Conservation (phyloP, 73 alveolate species). For the Tetrahymena thermophila region DNA sequence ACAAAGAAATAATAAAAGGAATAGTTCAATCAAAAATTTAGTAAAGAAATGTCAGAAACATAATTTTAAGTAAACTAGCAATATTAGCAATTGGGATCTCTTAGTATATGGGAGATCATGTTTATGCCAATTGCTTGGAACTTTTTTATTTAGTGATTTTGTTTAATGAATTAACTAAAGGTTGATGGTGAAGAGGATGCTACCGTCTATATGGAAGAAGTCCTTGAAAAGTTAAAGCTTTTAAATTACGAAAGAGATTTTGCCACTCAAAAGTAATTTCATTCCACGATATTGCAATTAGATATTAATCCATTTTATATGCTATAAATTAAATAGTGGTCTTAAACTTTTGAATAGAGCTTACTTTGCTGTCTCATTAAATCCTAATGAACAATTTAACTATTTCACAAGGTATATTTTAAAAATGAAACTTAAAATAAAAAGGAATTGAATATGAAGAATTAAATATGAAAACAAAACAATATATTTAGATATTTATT, state of each 20-base stretch:
- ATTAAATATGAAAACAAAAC: background rate
- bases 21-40: background rate
- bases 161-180: background rate
- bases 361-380: constrained; percentile 13
- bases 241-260: constrained; percentile 16
- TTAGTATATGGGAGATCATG: background rate
- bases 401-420: constrained; percentile 31
- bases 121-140: background rate
- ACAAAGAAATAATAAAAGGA: background rate
- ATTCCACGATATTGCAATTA: background rate
- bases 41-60: background rate
- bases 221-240: constrained; percentile 23
- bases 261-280: constrained; percentile 11
- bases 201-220: constrained; percentile 34
- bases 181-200: constrained; percentile 21
- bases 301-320: background rate
- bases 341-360: constrained; percentile 6
- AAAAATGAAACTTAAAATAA: background rate
- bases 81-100: background rate
- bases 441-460: background rate
- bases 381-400: constrained; percentile 34
- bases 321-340: background rate
- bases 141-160: background rate
- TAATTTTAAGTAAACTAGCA: background rate
- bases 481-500: background rate